Percentiles rank a stretch among this genome's conserved stretches.
Conservation (phyloP, 2,329 filamentous ascomycete species). For the Aureobasidium zeae region DNA sequence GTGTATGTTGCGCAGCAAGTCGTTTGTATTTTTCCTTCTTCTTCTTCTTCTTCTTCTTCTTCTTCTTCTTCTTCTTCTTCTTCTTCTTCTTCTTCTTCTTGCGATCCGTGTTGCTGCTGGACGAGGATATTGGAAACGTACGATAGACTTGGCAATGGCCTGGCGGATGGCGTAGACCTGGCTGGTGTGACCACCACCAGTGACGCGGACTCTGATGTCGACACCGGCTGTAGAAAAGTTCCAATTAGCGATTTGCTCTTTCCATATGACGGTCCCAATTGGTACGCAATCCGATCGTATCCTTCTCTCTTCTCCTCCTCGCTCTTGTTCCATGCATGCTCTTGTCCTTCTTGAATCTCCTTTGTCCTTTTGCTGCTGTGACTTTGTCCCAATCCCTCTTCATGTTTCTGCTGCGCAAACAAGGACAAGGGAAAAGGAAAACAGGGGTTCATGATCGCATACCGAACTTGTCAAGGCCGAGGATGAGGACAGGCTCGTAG, state of each 20-base stretch:
- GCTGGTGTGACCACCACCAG: slow-evolving; percentile 93
- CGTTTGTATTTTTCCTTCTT: no score
- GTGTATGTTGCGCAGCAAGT: background rate
- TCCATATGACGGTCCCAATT: background rate
- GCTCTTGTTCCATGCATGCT: background rate
- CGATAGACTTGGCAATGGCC: slow-evolving; percentile 94
- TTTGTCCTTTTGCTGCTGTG: background rate
- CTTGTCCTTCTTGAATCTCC: background rate
- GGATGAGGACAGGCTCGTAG: slow-evolving; percentile 96
- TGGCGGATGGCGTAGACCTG: slow-evolving; percentile 98
- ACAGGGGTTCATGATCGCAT: slow-evolving; percentile 27
- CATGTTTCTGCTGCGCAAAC: background rate
- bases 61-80: background rate
- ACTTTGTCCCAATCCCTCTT: slow-evolving; percentile 4
- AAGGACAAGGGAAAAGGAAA: background rate
- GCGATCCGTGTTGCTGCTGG: background rate
- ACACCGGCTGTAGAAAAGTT: slow-evolving; percentile 51
- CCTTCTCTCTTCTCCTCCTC: slow-evolving; percentile 1
- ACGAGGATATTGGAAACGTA: slow-evolving; percentile 24
- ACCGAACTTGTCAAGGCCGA: slow-evolving; percentile 94
- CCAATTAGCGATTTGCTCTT: slow-evolving; percentile 11
- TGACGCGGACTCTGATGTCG: slow-evolving; percentile 94
- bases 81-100: slow-evolving; percentile 1
- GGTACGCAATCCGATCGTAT: slow-evolving; percentile 3
- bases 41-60: background rate